Evolutionary conservation across 78 protist genomes (phyloP).

Genomic region (Dictyostelium capitatum): DNA sequence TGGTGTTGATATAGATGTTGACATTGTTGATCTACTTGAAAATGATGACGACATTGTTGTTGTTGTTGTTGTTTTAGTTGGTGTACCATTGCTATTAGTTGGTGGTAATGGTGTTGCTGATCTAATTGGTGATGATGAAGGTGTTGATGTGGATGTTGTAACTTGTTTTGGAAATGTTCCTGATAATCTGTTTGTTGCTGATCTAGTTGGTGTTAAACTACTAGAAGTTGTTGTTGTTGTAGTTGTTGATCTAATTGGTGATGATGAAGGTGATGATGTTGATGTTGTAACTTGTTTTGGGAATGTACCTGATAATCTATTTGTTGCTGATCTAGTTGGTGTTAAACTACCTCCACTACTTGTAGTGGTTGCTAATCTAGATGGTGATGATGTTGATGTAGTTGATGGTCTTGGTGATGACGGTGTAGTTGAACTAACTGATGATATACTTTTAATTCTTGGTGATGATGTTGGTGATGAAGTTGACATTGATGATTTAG

Average conservation of each 20-base stretch:
- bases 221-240: not conserved
- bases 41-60: not conserved
- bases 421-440: not conserved
- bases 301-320: conserved; percentile 17
- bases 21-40: not conserved
- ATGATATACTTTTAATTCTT: not conserved
- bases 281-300: not conserved
- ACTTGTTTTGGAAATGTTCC: not conserved
- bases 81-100: too few relatives aligned
- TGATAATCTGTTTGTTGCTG: not conserved
- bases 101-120: not conserved
- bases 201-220: too few relatives aligned
- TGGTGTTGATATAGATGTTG: conserved; percentile 12
- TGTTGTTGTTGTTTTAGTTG: too few relatives aligned
- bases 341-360: not conserved
- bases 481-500: not conserved
- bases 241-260: conserved; percentile 9
- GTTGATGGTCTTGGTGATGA: not conserved
- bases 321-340: not conserved
- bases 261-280: conserved; percentile 4
- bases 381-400: conserved; percentile 41
- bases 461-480: not conserved
- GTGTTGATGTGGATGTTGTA: not conserved
- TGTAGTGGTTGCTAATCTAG: conserved; percentile 2
- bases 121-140: conserved; percentile 3